Percentiles rank a stretch among this genome's conserved stretches.
Conservation (phyloP, 495 filamentous ascomycete species). For the Apodospora peruviana region DNA sequence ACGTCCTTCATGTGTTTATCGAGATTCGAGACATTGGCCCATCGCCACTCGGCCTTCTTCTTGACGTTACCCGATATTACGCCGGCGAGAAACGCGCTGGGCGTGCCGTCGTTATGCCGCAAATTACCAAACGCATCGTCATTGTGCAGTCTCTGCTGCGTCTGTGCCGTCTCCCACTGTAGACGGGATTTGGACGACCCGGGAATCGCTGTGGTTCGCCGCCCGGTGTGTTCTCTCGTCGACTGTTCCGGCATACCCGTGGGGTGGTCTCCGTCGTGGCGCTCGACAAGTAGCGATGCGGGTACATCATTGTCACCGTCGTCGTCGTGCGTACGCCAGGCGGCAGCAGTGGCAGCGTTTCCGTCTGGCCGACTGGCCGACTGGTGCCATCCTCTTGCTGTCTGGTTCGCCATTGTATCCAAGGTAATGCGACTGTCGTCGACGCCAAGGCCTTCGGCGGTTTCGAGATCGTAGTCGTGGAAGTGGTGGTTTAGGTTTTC, state of each 20-base stretch:
- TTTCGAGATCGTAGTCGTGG: conserved; percentile 64
- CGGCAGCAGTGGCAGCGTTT: conserved; percentile 5
- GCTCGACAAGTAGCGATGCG: conserved; percentile 77
- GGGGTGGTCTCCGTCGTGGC: conserved; percentile 18
- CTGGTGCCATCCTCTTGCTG: conserved; percentile 7
- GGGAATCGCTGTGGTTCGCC: conserved; percentile 28
- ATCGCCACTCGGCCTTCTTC: conserved; percentile 88
- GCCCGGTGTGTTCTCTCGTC: conserved; percentile 8
- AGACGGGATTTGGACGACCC: conserved; percentile 51
- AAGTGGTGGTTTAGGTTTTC: conserved; percentile 62
- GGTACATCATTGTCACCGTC: conserved; percentile 91
- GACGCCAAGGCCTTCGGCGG: conserved; percentile 54
- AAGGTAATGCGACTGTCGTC: conserved; percentile 59
- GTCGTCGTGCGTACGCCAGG: conserved; percentile 49
- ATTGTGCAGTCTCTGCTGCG: conserved; percentile 55
- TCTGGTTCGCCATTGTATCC: conserved; percentile 23
- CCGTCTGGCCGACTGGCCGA: conserved; percentile 2
- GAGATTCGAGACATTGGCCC: conserved; percentile 88
- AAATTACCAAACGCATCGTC: conserved; percentile 27
- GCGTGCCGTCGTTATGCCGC: conserved; percentile 11
- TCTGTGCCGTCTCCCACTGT: conserved; percentile 63
- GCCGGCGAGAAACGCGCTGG: conserved; percentile 28
- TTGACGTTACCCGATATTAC: conserved; percentile 54
- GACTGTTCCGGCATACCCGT: conserved; percentile 6
- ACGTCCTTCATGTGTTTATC: conserved; percentile 88